Percentiles rank a stretch among this genome's conserved stretches.
These are phyloP conservation scores for Picocystis sp. DNA, from an alignment of 163 green algal genomes.

Conservation along the genomic window DNA sequence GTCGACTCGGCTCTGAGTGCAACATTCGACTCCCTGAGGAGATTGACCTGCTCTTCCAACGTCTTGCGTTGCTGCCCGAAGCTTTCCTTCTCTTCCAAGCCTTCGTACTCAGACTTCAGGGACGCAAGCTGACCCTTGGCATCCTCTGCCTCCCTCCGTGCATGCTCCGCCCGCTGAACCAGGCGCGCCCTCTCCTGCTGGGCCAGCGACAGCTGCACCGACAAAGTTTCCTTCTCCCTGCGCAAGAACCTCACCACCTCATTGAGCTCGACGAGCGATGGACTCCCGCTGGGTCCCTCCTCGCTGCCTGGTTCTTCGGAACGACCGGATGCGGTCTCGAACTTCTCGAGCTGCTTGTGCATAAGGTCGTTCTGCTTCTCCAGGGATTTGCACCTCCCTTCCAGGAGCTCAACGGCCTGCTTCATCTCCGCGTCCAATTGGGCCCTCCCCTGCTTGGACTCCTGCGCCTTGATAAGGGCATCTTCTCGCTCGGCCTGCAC, in stretches of 20 bases:
- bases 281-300: background rate
- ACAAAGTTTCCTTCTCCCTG: constrained; percentile 16
- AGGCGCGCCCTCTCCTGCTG: constrained; percentile 19
- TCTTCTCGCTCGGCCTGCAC: constrained; percentile 4
- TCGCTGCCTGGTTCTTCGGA: background rate
- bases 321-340: background rate
- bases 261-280: background rate
- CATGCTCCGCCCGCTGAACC: constrained; percentile 9
- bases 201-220: constrained; percentile 15
- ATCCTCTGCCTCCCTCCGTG: background rate
- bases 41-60: constrained; percentile 19
- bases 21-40: constrained; percentile 22
- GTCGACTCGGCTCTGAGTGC: constrained; percentile 17
- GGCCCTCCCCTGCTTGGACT: constrained; percentile 9
- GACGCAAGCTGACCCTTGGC: too few species aligned
- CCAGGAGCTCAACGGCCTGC: too few species aligned
- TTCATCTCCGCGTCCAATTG: constrained; percentile 12
- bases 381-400: background rate
- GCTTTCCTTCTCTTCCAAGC: background rate
- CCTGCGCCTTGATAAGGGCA: constrained; percentile 11
- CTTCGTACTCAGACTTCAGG: too few species aligned
- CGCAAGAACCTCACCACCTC: too few species aligned
- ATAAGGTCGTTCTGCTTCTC: constrained; percentile 22
- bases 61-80: constrained; percentile 2
- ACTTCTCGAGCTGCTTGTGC: constrained; percentile 19